Base-by-base conservation (phyloP, 768 basidiomycete species). In the Tubosaeta brunneosetosa region DNA sequence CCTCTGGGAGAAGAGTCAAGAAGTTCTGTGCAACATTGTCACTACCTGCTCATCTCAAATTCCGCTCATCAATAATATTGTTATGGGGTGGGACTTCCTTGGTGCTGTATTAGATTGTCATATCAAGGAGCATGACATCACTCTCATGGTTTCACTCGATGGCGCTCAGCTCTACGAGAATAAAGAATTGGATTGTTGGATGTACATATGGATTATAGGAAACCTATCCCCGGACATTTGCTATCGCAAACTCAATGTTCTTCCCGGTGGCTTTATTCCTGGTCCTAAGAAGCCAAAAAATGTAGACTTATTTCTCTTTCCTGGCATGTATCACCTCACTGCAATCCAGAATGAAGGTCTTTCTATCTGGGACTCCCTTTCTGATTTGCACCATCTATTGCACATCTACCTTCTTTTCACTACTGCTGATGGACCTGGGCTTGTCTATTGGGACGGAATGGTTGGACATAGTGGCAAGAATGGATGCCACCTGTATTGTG, bases 111-210 rank as follows among this genome's bases (percentile, higher is more conserved):
- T 38, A 0, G 40, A 52, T 17, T 29, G 52, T 0, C 7, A 56
- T 1, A 60, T 67, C 19, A 48, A 44, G 10, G 1, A 69, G 11
- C 1, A 40, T 10, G 46, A 76, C 36, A 66, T 67, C 1, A 46
- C 73, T 6, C 55, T 77, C 2, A 61, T 73, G 50, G 51, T 70
- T 0, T 76, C 73, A 0, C 56, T 75, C 8, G 70, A 78, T 47
- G 73, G 76, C 1, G 68, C 71, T 0, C 76, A 78, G 51, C 66
- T 78, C 66, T 74, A 6, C 3, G 6, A 53, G 5, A 38, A 32
- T 14, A 57, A 56, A 8, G 45, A 55, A 3, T 52, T 41, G 0
- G 31, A 53, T 5, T 56, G 55, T 16, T 72, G 71, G 68, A 61
- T 72, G 0, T 67, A 63, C 12, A 72, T 77, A 1, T 75, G 71